Evolutionary conservation across 2,329 filamentous ascomycete species (phyloP), one percentile per base, ranked within the genome.

Genomic region (Alternaria sp.): DNA sequence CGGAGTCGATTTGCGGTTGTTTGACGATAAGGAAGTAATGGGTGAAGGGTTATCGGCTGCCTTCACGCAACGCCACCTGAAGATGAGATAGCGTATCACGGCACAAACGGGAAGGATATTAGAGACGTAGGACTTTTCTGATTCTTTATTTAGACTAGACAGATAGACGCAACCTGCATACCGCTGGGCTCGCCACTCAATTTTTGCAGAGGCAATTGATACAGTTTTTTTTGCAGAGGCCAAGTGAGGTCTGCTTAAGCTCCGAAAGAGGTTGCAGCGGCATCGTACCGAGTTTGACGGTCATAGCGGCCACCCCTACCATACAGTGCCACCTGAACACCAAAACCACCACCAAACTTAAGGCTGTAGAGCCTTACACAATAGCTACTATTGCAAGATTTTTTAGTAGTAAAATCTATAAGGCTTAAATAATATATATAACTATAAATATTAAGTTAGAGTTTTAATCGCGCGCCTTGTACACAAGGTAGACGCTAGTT

Each of bases 1-100:
- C 78, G 84, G 70, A 87, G 84, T 74, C 84, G 81, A 72, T 89
- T 88, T 76, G 84, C 86, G 6, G 68, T 61, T 40, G 63, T 60
- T 17, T 69, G 58, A 50, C 36, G 44, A 11, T 5, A 3, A 8
- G 0, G 21, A 48, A 2, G 13, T 34, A 36, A 34, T 4, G 7
- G 11, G 9, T 26, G 21, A 7, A 48, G 21, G 31, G 13, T 21
- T 8, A 3, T 34, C 4, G 9, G 21, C 11, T n/a, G 29, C 5
- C 8, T 40, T 7, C 6, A 5, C 9, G 11, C 17, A 21, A 40
- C 21, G 44, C 29, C 2, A 5, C 14, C n/a, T 46, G 44, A 8
- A 36, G 10, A 11, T 40, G 17, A 10, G 9, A 33, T 5, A 8
- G 2, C 3, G 3, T 24, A 4, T 9, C 23, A 13, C 2, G 13